Percentiles rank a stretch among this genome's conserved stretches.
phyloP scores from a whole-genome alignment of 2,329 filamentous ascomycete genomes.

The Xylariaceae sp. region DNA sequence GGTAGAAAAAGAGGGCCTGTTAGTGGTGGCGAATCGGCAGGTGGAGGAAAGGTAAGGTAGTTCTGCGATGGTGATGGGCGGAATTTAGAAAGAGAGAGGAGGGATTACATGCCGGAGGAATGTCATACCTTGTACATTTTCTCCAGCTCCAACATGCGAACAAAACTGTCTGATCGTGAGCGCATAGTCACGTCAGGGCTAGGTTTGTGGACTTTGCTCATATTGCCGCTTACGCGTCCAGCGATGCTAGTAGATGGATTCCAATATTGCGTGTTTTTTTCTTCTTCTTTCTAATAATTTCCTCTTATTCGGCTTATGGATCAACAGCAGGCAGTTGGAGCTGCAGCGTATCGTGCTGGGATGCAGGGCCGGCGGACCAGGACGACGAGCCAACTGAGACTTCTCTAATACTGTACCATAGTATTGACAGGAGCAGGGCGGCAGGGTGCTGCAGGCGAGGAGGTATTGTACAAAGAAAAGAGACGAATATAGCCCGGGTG shows the following conservation, averaged over 20 bases:
- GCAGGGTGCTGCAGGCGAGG: constrained; percentile 22
- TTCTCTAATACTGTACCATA: constrained; percentile 22
- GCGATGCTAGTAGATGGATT: constrained; percentile 16
- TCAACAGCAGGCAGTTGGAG: constrained; percentile 19
- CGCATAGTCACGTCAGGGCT: constrained; percentile 42
- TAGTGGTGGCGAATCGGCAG: constrained; percentile 35
- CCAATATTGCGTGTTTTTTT: constrained; percentile 22
- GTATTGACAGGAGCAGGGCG: constrained; percentile 27
- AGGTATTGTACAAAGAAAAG: constrained; percentile 28
- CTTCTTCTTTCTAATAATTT: constrained; percentile 5
- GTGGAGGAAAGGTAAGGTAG: constrained; percentile 29
- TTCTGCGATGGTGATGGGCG: constrained; percentile 20
- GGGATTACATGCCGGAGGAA: constrained; percentile 38
- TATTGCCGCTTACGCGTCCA: constrained; percentile 42
- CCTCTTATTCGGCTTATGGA: constrained; percentile 18
- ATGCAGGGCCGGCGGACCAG: constrained; percentile 38
- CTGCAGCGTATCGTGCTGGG: constrained; percentile 27
- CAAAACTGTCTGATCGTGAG: constrained; percentile 52
- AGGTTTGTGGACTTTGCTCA: constrained; percentile 39
- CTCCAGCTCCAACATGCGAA: constrained; percentile 66
- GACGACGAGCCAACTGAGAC: constrained; percentile 32
- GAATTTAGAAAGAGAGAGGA: constrained; percentile 22
- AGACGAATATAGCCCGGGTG: constrained; percentile 32
- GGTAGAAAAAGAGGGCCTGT: constrained; percentile 36
- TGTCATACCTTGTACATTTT: constrained; percentile 61